A percentile compares a stretch with the other conserved stretches of the same genome.
These are phyloP conservation scores for Xylaria sp. DNA, from an alignment of 495 filamentous ascomycete species.

Conservation along the genomic window DNA sequence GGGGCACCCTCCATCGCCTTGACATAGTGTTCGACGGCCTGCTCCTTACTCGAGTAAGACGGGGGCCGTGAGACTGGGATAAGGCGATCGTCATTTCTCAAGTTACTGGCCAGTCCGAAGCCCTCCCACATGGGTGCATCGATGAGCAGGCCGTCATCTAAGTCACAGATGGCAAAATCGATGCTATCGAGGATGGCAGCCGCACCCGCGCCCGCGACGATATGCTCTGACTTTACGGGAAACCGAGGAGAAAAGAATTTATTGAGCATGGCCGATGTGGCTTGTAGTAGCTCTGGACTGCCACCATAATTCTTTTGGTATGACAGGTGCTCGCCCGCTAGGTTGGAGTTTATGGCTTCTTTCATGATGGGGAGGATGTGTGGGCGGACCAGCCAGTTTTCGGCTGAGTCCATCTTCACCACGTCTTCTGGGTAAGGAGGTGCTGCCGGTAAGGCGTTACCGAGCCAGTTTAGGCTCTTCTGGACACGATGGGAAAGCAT, in stretches of 20 bases:
- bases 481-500: conserved; percentile 15
- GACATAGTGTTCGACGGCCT: background rate
- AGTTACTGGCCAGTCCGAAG: conserved; percentile 5
- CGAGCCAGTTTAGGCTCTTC: conserved; percentile 14
- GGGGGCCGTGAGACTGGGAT: background rate
- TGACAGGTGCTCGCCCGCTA: conserved; percentile 5
- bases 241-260: conserved; percentile 5
- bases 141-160: conserved; percentile 2
- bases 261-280: conserved; percentile 14
- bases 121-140: conserved; percentile 9
- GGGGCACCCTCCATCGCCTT: conserved; percentile 8
- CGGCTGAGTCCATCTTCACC: conserved; percentile 18
- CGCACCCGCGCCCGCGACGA: background rate
- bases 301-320: background rate
- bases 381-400: conserved; percentile 18
- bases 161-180: conserved; percentile 3
- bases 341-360: background rate
- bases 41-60: conserved; percentile 1
- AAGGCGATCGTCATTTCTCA: conserved; percentile 6
- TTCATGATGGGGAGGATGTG: conserved; percentile 15
- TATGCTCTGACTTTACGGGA: background rate
- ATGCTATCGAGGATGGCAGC: conserved; percentile 8
- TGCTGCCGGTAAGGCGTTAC: background rate
- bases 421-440: conserved; percentile 11
- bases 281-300: background rate